Conservation (phyloP, 345 rosid genomes). For the Camelina hispida region DNA sequence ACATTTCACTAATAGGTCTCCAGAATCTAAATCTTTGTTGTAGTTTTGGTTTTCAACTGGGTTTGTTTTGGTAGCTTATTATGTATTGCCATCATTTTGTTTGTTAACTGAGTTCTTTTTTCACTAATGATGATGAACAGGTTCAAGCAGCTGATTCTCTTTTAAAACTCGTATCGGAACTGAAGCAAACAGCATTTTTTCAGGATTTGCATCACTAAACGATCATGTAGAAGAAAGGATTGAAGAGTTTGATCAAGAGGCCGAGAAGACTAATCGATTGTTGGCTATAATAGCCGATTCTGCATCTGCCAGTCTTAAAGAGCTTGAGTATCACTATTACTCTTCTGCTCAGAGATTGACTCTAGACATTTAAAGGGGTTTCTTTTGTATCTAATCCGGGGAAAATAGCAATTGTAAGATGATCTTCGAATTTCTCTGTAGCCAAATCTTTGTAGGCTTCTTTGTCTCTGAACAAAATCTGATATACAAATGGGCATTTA, state of each 20-base stretch:
- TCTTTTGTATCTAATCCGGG: not conserved
- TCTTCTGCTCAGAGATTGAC: conserved; percentile 64
- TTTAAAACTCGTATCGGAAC: conserved; percentile 80
- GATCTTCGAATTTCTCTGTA: not conserved
- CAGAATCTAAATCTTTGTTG: not conserved
- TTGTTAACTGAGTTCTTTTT: conserved; percentile 20
- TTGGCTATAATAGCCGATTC: conserved; percentile 78
- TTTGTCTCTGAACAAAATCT: not conserved
- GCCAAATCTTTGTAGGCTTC: conserved; percentile 3
- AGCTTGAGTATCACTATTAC: conserved; percentile 80
- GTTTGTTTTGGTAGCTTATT: conserved; percentile 27
- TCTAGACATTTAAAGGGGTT: conserved; percentile 31
- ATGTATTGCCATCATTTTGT: not conserved
- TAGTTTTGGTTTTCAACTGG: not conserved
- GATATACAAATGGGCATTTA: not conserved
- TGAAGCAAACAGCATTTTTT: conserved; percentile 89
- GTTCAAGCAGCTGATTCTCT: conserved; percentile 92
- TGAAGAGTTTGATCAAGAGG: conserved; percentile 62
- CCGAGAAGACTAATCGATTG: conserved; percentile 64
- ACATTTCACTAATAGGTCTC: conserved; percentile 2
- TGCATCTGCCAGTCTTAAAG: conserved; percentile 90
- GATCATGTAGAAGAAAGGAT: conserved; percentile 86
- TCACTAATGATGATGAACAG: conserved; percentile 43
- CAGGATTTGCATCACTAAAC: conserved; percentile 91
- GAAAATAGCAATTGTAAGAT: not conserved